These are phyloP conservation scores for Penicillium maclennaniae DNA, from an alignment of 495 filamentous ascomycete species.

Conservation along the genomic window DNA sequence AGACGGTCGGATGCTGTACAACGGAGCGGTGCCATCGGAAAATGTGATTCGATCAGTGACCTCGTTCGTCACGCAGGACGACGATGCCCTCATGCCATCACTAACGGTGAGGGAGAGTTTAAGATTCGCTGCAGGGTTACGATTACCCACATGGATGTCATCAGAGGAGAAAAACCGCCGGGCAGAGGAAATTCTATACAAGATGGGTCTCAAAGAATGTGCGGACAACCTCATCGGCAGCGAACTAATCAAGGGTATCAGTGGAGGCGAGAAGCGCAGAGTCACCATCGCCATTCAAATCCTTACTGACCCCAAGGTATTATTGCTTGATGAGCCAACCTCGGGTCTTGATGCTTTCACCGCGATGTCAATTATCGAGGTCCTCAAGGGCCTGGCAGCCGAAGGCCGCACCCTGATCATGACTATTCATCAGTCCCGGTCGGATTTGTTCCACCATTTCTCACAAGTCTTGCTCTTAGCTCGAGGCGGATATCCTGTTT, in stretches of 20 bases:
- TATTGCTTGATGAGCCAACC: constrained; percentile 72
- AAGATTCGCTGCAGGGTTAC: constrained; percentile 61
- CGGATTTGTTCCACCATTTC: constrained; percentile 67
- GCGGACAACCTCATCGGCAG: constrained; percentile 69
- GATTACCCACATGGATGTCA: constrained; percentile 65
- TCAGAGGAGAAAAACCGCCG: constrained; percentile 57
- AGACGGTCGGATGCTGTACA: constrained; percentile 60
- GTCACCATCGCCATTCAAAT: constrained; percentile 75
- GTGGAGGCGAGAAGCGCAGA: constrained; percentile 70
- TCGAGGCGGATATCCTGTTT: constrained; percentile 62
- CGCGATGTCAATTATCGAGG: constrained; percentile 68
- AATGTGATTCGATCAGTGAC: constrained; percentile 63
- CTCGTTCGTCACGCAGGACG: constrained; percentile 73
- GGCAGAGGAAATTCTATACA: constrained; percentile 66
- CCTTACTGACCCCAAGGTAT: constrained; percentile 64
- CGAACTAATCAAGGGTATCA: constrained; percentile 70
- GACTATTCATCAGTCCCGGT: constrained; percentile 72
- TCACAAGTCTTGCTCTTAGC: constrained; percentile 66
- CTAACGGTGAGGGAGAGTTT: constrained; percentile 72
- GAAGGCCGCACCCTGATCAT: constrained; percentile 71
- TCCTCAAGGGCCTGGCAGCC: constrained; percentile 61
- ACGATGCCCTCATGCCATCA: constrained; percentile 68
- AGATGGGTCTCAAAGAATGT: constrained; percentile 74
- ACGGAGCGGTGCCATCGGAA: constrained; percentile 60
- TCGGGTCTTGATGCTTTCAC: constrained; percentile 75